Percentiles rank a stretch among this genome's conserved stretches.
These are phyloP conservation scores for Syncephalis plumigaleata DNA, from an alignment of 371 early-diverging fungal genomes.

Conservation along the genomic window DNA sequence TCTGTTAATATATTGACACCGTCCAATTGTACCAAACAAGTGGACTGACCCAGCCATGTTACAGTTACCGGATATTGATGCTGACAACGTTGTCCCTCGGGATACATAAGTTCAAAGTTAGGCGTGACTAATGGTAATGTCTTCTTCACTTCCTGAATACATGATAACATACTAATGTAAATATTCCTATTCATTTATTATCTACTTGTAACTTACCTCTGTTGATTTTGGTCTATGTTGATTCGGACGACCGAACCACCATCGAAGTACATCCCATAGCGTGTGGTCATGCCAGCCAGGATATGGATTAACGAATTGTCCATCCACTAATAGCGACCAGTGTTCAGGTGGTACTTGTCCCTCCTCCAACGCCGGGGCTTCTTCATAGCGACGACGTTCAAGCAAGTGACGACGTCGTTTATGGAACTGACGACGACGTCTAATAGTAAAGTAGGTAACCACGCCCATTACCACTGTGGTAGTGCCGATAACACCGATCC, in stretches of 20 bases:
- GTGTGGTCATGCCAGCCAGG: constrained; percentile 12
- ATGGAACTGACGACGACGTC: too few species aligned
- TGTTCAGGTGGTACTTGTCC: too few species aligned
- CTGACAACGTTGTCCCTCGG: background rate
- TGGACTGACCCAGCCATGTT: constrained; percentile 36
- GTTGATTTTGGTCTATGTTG: constrained; percentile 5
- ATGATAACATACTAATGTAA: too few species aligned
- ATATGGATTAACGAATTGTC: constrained; percentile 20
- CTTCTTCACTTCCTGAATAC: constrained; percentile 6
- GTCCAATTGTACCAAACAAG: constrained; percentile 34
- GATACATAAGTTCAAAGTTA: constrained; percentile 6
- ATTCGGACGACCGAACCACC: background rate
- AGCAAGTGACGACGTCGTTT: too few species aligned
- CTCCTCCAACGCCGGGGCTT: too few species aligned
- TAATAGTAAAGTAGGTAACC: too few species aligned
- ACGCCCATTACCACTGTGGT: too few species aligned
- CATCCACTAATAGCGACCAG: too few species aligned
- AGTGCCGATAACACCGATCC: too few species aligned
- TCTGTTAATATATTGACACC: constrained; percentile 52
- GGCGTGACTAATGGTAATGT: constrained; percentile 5
- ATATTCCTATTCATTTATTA: constrained; percentile 1
- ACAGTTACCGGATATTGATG: constrained; percentile 4
- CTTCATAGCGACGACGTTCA: too few species aligned
- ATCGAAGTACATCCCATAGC: background rate
- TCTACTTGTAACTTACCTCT: constrained; percentile 7